Evolutionary conservation across 2,329 filamentous ascomycete genomes (phyloP), one percentile per base, ranked within the genome.

Genomic region (Sporothrix mexicana): DNA sequence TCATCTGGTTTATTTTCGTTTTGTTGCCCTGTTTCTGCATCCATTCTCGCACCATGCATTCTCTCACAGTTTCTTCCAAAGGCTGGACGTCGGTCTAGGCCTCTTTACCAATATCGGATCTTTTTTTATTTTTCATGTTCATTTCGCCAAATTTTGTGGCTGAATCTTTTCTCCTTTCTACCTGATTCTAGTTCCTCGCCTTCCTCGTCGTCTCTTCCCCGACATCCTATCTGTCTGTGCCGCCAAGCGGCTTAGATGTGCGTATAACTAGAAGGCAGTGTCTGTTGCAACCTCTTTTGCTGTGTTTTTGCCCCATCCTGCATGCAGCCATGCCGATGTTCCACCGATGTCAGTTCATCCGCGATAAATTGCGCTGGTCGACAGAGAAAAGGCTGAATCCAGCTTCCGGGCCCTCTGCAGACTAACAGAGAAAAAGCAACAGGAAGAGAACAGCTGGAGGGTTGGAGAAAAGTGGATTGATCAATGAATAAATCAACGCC

Each of bases 371-470:
- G 53, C 47, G 13, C 61, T 20, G 9, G n/a, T 12, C 10, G 15
- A 30, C 41, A 36, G 49, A 64, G 57, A 66, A 72, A 73, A 70
- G 72, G 72, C 72, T 73, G 72, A 73, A 73, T 70, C 41, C 47
- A 23, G 20, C 9, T 2, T 41, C 20, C 15, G 20, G 64, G 49
- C 30, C 17, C 15, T 41, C 36, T 43, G 30, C 51, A 53, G 51
- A 4, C 2, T 15, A 62, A 36, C 30, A 36, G 30, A 36, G 30
- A 7, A 7, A 36, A 36, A 36, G 7, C 30, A 36, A 7, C 4
- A 6, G 30, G 30, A 36, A 36, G 30, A 36, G 30, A 36, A 36
- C 30, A 36, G 30, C 30, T 36, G 4, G 30, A 36, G 30, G 30
- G 30, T 7, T 7, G 7, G 30, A 36, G 30, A 36, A 36, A 36